Evolutionary conservation across 305 asterid genomes (phyloP).

Genomic region (Fraxinus greggii): DNA sequence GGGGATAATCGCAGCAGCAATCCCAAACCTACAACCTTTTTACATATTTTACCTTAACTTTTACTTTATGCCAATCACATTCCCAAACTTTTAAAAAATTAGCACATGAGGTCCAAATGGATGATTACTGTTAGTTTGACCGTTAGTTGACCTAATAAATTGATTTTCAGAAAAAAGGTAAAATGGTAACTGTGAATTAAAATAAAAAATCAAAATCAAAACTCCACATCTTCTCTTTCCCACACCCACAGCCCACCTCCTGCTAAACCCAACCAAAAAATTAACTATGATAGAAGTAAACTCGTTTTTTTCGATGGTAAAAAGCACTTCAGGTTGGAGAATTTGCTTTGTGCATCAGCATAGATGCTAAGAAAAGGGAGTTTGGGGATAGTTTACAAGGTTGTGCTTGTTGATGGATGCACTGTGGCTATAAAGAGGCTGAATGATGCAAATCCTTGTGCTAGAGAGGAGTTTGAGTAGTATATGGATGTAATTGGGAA

Average conservation of each 20-base stretch:
- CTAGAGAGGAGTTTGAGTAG: conserved; percentile 74
- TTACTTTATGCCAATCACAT: too few species aligned
- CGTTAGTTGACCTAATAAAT: neutral
- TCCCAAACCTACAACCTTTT: neutral
- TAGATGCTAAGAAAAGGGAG: conserved; percentile 86
- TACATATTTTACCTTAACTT: neutral
- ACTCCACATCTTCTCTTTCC: neutral
- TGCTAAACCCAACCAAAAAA: neutral
- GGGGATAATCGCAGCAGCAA: neutral
- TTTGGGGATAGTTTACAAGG: conserved; percentile 76
- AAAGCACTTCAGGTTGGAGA: conserved; percentile 70
- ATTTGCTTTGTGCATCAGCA: conserved; percentile 75
- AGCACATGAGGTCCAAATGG: neutral
- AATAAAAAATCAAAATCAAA: too few species aligned
- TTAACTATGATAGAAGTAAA: conserved; percentile 31
- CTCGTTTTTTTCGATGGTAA: conserved; percentile 68
- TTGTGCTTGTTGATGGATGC: conserved; percentile 76
- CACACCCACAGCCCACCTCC: neutral
- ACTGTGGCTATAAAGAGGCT: conserved; percentile 78
- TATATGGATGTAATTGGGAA: conserved; percentile 57
- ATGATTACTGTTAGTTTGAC: neutral
- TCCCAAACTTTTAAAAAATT: neutral
- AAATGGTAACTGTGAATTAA: neutral
- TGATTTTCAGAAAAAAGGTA: neutral
- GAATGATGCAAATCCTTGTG: conserved; percentile 78